phyloP scores from a whole-genome alignment of 2,329 filamentous ascomycete species.

The Colletotrichum sojae region DNA sequence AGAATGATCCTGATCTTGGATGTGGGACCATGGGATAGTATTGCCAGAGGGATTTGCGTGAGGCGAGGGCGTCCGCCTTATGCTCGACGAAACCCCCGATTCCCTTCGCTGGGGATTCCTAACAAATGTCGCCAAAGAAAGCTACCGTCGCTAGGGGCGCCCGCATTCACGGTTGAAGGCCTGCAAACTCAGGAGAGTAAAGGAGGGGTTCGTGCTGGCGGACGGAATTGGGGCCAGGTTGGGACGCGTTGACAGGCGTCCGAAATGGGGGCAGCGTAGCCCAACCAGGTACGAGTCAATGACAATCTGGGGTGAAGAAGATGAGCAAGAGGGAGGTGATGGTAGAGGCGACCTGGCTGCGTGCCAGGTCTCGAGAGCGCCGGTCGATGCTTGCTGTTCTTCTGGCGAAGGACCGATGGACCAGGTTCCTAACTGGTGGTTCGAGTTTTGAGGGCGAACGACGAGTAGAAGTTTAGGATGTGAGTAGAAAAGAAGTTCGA shows the following conservation, averaged over 20 bases:
- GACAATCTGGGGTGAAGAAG: slow-evolving; percentile 13
- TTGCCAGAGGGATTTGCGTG: slow-evolving; percentile 20
- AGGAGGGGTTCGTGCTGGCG: too few relatives aligned
- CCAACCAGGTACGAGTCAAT: neutral
- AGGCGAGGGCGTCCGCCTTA: slow-evolving; percentile 36
- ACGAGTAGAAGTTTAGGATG: too few relatives aligned
- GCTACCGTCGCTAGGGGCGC: slow-evolving; percentile 10
- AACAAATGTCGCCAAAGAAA: slow-evolving; percentile 21
- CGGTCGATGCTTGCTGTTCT: slow-evolving; percentile 15
- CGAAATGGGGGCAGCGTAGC: neutral
- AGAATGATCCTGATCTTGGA: slow-evolving; percentile 75
- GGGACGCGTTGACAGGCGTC: neutral
- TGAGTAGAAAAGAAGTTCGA: too few relatives aligned
- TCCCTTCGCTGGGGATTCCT: slow-evolving; percentile 31
- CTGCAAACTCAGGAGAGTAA: too few relatives aligned
- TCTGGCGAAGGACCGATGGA: slow-evolving; percentile 13
- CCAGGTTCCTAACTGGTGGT: neutral
- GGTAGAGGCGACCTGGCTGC: slow-evolving; percentile 33
- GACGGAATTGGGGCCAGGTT: neutral
- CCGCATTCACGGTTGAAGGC: slow-evolving; percentile 16
- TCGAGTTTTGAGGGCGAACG: neutral
- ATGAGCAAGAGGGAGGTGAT: slow-evolving; percentile 15
- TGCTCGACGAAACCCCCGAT: slow-evolving; percentile 34
- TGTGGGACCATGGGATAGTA: slow-evolving; percentile 67
- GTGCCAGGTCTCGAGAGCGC: slow-evolving; percentile 35